Conservation (phyloP, 1,139 yeast species). For the Candida dubliniensis region DNA sequence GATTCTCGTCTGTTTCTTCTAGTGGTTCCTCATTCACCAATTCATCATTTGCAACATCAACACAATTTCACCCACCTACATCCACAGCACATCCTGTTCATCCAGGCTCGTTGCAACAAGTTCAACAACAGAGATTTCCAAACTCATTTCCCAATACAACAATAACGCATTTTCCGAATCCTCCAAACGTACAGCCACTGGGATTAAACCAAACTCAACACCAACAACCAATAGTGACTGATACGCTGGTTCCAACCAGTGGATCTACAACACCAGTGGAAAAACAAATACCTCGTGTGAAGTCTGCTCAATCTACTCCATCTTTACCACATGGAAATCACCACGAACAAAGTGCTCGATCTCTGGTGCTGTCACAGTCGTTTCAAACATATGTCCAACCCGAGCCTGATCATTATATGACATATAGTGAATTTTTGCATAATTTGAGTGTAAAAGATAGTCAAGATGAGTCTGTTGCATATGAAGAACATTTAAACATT, state of each 20-base stretch:
- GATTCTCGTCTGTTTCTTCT: constrained; percentile 1
- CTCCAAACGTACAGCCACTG: neutral
- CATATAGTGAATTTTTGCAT: constrained; percentile 43
- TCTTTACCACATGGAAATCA: constrained; percentile 4
- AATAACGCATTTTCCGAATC: neutral
- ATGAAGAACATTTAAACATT: constrained; percentile 67
- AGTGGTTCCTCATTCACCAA: constrained; percentile 8
- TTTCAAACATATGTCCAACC: constrained; percentile 15
- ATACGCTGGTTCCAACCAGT: constrained; percentile 8
- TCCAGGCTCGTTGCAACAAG: constrained; percentile 8
- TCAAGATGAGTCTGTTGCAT: constrained; percentile 15
- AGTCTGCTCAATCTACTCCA: constrained; percentile 1
- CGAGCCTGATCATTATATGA: constrained; percentile 48
- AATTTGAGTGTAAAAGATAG: constrained; percentile 29
- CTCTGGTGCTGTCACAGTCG: constrained; percentile 7
- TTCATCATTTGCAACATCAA: constrained; percentile 5
- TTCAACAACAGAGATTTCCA: constrained; percentile 12
- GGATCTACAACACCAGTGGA: constrained; percentile 10
- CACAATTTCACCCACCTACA: constrained; percentile 9
- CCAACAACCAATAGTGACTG: constrained; percentile 9
- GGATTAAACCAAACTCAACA: constrained; percentile 1
- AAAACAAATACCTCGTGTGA: constrained; percentile 3
- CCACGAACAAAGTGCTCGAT: constrained; percentile 7
- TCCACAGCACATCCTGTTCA: constrained; percentile 5
- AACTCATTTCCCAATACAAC: constrained; percentile 14